Base-by-base conservation (phyloP, 768 basidiomycete species). In the Scleroderma citrinum region DNA sequence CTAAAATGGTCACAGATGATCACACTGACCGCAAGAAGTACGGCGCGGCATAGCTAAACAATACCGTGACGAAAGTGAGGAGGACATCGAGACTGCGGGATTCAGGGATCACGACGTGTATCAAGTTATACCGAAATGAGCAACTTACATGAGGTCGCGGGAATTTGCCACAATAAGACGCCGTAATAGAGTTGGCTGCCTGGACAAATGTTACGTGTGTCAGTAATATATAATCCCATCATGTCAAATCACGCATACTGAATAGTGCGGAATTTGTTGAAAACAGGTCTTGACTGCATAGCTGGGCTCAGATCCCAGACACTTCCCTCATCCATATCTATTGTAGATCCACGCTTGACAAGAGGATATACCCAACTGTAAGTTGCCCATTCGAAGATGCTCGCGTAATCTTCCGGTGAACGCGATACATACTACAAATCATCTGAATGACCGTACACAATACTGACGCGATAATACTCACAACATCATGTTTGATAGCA, bases 1-100 rank as follows among this genome's bases (percentile, higher is more conserved):
- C 7, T 49, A 44, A 21, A 21, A 21, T 31, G 16, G 13, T 7
- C 12, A 31, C 20, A 35, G n/a, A 5, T 34, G 2, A 8, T 4
- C 5, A 46, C 21, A 48, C 75, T 48, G 43, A 81, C 80, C 88
- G 91, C 38, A 96, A 74, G 71, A 94, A 92, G 70, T 83, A 92
- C 7, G 93, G 92, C 0, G 80, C 78, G 0, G 81, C 75, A 66
- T 92, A 95, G 56, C 85, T 86, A 68, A 91, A 85, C 0, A 77
- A 26, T 26, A 92, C 82, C 55, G 82, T 82, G 48, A 83, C 59
- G 50, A 83, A 68, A 0, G 91, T 89, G 36, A 92, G 68, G 2
- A 56, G 13, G 52, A 84, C 82, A 60, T 93, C 91, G 38, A 89
- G 52, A 24, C 78, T 80, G 37, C 44, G 46, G 41, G 36, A 30